Evolutionary conservation across 164 flowering plant species (phyloP), one percentile per base, ranked within the genome.

Genomic region (Umbilicus rupestris): DNA sequence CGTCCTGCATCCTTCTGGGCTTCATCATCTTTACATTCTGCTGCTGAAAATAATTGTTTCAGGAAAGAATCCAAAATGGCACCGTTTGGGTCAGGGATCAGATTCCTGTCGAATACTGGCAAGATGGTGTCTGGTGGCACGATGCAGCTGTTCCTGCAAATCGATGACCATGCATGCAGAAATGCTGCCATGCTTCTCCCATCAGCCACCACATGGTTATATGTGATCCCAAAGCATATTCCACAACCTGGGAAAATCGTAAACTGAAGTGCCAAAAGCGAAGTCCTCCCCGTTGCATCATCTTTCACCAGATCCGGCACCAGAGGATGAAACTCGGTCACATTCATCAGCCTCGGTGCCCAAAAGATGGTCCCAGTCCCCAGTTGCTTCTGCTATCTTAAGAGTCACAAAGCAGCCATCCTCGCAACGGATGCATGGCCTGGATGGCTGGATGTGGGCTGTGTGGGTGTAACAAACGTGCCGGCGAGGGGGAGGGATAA

Each of bases 211-310:
- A 63, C 79, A 47, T 78, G 88, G 39, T 59, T 64, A 16, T 35
- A 35, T 4, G 73, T 49, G 28, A 77, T 5, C 1, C 82, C 81
- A 3, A 80, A 30, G 50, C 74, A 77, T 5, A 80, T 26, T 0
- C 87, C 85, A 0, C n/a, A 1, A n/a, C 69, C 69, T 7, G 79
- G 79, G 29, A 82, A 83, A 0, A 79, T 1, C 0, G 85, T 81
- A 10, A 81, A 47, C 28, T 80, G 84, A 11, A 78, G 29, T 0
- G 85, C 77, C 0, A 85, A 1, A 12, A 79, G 12, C 0, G 79
- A 78, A 63, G 30, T 24, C 1, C 10, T 12, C 4, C 46, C 45
- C 24, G 60, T 55, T 15, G 5, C 29, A 10, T 52, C 58, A 52
- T 52, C 58, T 22, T 14, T 9, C 20, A 17, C 7, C n/a, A 76